Evolutionary conservation across 2,329 filamentous ascomycete species (phyloP).

Genomic region (Aspergillus sp.): DNA sequence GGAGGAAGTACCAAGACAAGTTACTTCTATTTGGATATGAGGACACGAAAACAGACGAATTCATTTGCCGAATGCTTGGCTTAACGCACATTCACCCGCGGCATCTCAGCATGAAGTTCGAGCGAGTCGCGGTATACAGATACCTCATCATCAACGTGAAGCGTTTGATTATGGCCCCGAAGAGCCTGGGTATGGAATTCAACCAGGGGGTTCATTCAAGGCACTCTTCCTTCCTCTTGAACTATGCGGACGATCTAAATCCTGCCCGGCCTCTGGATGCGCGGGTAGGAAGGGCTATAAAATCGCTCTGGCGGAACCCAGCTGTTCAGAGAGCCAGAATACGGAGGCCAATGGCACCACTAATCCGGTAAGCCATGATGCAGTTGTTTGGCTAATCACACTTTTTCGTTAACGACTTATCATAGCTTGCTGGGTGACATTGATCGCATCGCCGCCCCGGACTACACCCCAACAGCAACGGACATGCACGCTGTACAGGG

Average conservation of each 20-base stretch:
- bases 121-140: neutral
- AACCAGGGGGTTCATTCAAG: neutral
- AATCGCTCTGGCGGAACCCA: neutral
- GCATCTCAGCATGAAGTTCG: neutral
- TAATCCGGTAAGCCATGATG: too few relatives aligned
- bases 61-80: neutral
- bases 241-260: neutral
- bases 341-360: neutral
- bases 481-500: neutral
- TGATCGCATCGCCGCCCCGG: neutral
- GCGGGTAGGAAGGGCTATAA: neutral
- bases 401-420: too few relatives aligned
- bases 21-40: neutral
- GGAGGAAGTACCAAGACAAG: neutral
- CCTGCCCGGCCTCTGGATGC: neutral
- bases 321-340: neutral
- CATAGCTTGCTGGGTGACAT: neutral
- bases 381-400: too few relatives aligned
- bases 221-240: neutral
- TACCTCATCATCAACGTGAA: neutral
- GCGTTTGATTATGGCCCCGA: neutral
- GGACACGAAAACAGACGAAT: neutral
- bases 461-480: neutral
- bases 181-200: neutral
- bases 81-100: neutral